phyloP scores from a whole-genome alignment of 2,329 filamentous ascomycete species.

The Chalaropsis ovoidea region DNA sequence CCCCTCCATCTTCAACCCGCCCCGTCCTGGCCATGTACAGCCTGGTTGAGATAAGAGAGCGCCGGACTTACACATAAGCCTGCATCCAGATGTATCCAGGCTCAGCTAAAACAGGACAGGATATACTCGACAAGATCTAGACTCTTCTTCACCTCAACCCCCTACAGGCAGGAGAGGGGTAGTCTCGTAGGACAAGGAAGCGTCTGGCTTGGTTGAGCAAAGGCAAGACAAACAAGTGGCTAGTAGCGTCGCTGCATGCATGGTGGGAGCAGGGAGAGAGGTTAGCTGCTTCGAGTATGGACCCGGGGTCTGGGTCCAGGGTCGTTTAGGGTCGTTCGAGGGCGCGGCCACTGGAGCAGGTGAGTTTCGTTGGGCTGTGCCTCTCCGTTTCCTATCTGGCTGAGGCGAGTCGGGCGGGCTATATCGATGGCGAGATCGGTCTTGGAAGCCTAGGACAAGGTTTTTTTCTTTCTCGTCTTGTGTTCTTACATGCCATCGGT shows the following conservation, averaged over 20 bases:
- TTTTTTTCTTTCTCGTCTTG: too few relatives aligned
- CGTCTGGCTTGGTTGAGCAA: neutral
- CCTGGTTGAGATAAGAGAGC: too few relatives aligned
- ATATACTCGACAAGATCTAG: neutral
- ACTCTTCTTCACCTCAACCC: neutral
- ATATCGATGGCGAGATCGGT: too few relatives aligned
- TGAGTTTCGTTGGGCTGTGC: neutral
- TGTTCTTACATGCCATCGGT: neutral
- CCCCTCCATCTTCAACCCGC: neutral
- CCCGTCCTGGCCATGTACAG: too few relatives aligned
- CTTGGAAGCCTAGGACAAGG: too few relatives aligned
- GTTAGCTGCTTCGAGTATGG: slow-evolving; percentile 3
- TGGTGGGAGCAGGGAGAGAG: neutral
- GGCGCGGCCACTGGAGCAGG: neutral
- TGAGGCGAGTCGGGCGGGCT: too few relatives aligned
- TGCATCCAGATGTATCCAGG: neutral
- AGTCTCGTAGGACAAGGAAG: neutral
- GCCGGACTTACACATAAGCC: neutral
- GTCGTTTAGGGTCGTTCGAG: neutral
- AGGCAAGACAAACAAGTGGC: neutral
- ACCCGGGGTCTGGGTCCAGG: neutral
- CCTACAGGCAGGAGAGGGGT: neutral
- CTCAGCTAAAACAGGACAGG: neutral
- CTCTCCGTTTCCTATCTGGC: neutral
- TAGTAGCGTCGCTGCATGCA: neutral